Evolutionary conservation across 2,329 filamentous ascomycete genomes (phyloP).

Genomic region (Aspergillus vadensis): DNA sequence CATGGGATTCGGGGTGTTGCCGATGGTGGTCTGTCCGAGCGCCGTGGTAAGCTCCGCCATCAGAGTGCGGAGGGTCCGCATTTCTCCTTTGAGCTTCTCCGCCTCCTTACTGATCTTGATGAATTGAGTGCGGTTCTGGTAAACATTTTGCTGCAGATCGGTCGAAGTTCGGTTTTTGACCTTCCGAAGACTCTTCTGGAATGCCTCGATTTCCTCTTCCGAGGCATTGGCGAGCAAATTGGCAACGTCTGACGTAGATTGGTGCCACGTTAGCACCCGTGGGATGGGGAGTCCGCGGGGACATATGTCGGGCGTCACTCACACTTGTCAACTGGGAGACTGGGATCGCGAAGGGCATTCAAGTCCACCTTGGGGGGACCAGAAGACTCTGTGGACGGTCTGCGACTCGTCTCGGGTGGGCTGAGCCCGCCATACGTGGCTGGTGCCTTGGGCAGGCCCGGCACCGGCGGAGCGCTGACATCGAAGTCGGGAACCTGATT

Average conservation of each 20-base stretch:
- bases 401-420: constrained; percentile 46
- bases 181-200: constrained; percentile 72
- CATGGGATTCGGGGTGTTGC: constrained; percentile 57
- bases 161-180: constrained; percentile 76
- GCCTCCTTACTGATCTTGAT: constrained; percentile 99
- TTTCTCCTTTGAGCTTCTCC: constrained; percentile 94
- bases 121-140: constrained; percentile 96
- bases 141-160: constrained; percentile 91
- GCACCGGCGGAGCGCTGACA: constrained; percentile 69
- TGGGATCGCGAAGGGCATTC: constrained; percentile 76
- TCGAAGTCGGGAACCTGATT: constrained; percentile 73
- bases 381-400: constrained; percentile 56
- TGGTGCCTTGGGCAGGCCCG: constrained; percentile 61
- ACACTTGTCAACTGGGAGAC: constrained; percentile 78
- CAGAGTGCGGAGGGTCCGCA: constrained; percentile 83
- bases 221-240: constrained; percentile 78
- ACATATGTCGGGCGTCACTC: constrained; percentile 33
- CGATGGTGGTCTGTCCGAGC: constrained; percentile 47
- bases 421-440: constrained; percentile 60
- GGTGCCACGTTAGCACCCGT: constrained; percentile 18
- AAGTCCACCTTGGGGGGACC: constrained; percentile 71
- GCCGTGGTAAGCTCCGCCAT: constrained; percentile 91
- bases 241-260: constrained; percentile 46
- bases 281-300: neutral
- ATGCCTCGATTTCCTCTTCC: constrained; percentile 82